A percentile compares a stretch with the other conserved stretches of the same genome.
Conservation (phyloP, 2,329 filamentous ascomycete species). For the Pseudofabraea citricarpa region DNA sequence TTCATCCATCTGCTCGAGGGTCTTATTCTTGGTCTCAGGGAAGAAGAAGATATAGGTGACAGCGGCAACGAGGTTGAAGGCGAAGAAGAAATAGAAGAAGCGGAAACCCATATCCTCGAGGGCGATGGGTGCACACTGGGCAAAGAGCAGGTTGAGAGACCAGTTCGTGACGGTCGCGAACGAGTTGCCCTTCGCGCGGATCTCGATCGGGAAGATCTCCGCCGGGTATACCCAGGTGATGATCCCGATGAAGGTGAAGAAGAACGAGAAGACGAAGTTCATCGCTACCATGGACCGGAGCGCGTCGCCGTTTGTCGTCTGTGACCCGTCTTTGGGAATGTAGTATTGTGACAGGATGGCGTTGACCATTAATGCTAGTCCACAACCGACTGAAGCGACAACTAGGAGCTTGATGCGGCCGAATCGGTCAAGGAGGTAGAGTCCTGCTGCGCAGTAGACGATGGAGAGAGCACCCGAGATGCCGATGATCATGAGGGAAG, state of each 20-base stretch:
- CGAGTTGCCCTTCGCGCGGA: conserved; percentile 57
- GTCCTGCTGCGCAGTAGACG: conserved; percentile 34
- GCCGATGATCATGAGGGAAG: conserved; percentile 43
- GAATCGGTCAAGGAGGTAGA: conserved; percentile 15
- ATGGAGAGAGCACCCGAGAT: conserved; percentile 43
- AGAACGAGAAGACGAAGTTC: conserved; percentile 39
- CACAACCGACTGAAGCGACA: conserved; percentile 43
- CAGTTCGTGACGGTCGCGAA: conserved; percentile 54
- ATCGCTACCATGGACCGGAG: conserved; percentile 49
- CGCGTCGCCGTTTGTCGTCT: conserved; percentile 37
- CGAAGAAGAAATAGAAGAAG: conserved; percentile 44
- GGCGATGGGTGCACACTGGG: conserved; percentile 50
- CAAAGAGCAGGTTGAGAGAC: conserved; percentile 50
- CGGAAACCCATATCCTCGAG: conserved; percentile 45
- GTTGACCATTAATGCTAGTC: conserved; percentile 46
- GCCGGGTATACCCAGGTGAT: conserved; percentile 54
- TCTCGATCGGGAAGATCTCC: conserved; percentile 55
- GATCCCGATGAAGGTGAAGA: conserved; percentile 47
- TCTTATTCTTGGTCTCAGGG: neutral
- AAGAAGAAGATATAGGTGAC: conserved; percentile 1
- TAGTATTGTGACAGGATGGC: conserved; percentile 41
- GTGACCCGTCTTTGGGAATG: neutral
- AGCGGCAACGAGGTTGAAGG: conserved; percentile 37
- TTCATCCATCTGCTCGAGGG: neutral
- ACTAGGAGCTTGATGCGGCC: conserved; percentile 32